Percentiles rank a stretch among this genome's conserved stretches.
phyloP scores from a whole-genome alignment of 2,329 filamentous ascomycete genomes.

The Pestalotiopsis sp. region DNA sequence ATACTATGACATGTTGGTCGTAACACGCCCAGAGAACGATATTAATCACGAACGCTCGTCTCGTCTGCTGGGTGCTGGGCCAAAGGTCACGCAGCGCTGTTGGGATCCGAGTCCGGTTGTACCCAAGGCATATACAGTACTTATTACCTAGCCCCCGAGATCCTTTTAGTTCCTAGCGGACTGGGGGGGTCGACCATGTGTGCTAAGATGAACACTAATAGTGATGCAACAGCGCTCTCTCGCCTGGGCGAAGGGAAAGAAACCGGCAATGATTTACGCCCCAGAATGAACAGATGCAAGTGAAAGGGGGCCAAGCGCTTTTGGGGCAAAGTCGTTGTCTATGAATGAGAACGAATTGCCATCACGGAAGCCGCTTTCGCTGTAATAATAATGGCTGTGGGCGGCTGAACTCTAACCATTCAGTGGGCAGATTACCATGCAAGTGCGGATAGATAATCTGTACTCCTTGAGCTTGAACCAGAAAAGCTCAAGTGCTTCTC shows the following conservation, averaged over 20 bases:
- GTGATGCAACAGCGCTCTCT: neutral
- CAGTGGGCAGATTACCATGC: neutral
- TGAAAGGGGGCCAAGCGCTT: neutral
- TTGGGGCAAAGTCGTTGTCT: neutral
- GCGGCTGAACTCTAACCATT: neutral
- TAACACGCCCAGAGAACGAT: neutral
- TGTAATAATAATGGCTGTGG: neutral
- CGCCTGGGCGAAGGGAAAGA: neutral
- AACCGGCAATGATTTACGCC: constrained; percentile 8
- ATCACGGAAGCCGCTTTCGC: neutral
- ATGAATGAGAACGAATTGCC: neutral
- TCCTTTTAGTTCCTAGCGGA: neutral
- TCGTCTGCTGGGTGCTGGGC: too few species aligned
- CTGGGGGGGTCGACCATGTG: neutral
- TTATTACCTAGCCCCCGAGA: neutral
- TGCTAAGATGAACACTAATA: constrained; percentile 3
- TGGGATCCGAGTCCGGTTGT: neutral
- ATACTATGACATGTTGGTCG: neutral
- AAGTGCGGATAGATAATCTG: neutral
- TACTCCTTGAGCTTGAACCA: neutral
- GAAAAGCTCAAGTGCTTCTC: neutral
- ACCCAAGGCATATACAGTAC: constrained; percentile 2
- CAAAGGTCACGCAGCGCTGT: neutral
- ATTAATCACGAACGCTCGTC: neutral
- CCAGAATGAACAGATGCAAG: neutral